Evolutionary conservation across 208 protist species (phyloP).

Genomic region (Trypanosoma theileri): DNA sequence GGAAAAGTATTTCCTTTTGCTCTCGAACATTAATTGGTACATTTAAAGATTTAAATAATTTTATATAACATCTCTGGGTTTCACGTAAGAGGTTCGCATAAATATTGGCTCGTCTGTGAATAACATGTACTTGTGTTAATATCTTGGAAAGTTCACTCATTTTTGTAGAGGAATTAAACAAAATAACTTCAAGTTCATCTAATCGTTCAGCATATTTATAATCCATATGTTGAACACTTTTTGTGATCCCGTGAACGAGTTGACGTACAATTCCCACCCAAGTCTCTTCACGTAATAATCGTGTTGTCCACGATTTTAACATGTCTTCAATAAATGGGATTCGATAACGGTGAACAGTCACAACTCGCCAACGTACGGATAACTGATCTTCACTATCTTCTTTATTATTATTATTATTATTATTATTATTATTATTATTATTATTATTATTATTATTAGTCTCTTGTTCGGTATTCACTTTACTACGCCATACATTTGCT

Average conservation of each 20-base stretch:
- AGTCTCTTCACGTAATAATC: slow-evolving; percentile 18
- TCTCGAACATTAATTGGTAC: slow-evolving; percentile 27
- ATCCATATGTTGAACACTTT: slow-evolving; percentile 35
- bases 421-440: not conserved
- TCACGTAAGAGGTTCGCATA: slow-evolving; percentile 54
- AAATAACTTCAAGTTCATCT: slow-evolving; percentile 45
- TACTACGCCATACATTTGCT: not conserved
- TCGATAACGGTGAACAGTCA: slow-evolving; percentile 55
- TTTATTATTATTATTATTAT: not conserved
- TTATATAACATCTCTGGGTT: slow-evolving; percentile 33
- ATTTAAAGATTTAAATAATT: slow-evolving; percentile 36
- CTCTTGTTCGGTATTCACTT: not conserved
- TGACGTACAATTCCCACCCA: slow-evolving; percentile 49
- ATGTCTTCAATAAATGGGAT: slow-evolving; percentile 51
- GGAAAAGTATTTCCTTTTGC: slow-evolving; percentile 32
- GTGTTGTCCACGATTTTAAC: slow-evolving; percentile 36
- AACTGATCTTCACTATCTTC: not conserved
- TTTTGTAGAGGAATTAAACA: slow-evolving; percentile 33
- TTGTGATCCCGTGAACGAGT: slow-evolving; percentile 39
- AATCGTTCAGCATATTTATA: slow-evolving; percentile 44
- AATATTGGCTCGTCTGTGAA: slow-evolving; percentile 40
- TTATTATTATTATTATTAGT: not conserved
- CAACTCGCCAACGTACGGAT: slow-evolving; percentile 38
- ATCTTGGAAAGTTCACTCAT: slow-evolving; percentile 27
- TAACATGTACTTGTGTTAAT: slow-evolving; percentile 49